Evolutionary conservation across 108 stramenopile species (phyloP).

Genomic region (Nitzschia inconspicua): DNA sequence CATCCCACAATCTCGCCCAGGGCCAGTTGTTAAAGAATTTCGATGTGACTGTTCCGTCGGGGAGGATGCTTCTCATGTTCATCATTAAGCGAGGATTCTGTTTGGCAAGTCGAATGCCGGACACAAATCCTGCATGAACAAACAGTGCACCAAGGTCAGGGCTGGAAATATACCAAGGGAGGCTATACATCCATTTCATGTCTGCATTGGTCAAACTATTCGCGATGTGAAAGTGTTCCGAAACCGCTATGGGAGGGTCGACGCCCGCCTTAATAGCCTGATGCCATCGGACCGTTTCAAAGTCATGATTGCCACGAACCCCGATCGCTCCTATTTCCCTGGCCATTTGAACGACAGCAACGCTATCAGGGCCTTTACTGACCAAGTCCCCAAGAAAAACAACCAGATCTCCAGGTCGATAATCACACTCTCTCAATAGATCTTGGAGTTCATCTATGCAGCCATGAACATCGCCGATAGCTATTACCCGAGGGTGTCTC

Average conservation of each 20-base stretch:
- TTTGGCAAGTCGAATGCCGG: constrained; percentile 70
- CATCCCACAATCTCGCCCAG: constrained; percentile 91
- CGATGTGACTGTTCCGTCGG: constrained; percentile 88
- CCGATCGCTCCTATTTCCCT: constrained; percentile 88
- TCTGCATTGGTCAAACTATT: constrained; percentile 73
- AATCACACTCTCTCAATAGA: constrained; percentile 82
- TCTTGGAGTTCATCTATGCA: constrained; percentile 90
- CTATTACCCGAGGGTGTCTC: constrained; percentile 76
- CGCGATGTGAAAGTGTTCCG: constrained; percentile 89
- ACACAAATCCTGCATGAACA: constrained; percentile 93
- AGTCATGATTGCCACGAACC: constrained; percentile 96
- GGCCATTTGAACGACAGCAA: constrained; percentile 86
- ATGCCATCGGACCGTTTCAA: constrained; percentile 88
- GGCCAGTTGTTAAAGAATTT: constrained; percentile 93
- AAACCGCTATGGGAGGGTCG: constrained; percentile 76
- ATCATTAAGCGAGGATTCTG: constrained; percentile 56
- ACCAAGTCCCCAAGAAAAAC: constrained; percentile 92
- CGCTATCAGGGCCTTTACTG: constrained; percentile 92
- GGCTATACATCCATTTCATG: constrained; percentile 83
- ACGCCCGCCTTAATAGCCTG: constrained; percentile 76
- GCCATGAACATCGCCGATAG: constrained; percentile 92
- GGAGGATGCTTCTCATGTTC: constrained; percentile 62
- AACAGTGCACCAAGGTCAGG: constrained; percentile 80
- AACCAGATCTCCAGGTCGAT: constrained; percentile 85
- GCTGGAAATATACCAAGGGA: constrained; percentile 91